These are phyloP conservation scores for Rhynchosporium secalis DNA, from an alignment of 2,329 filamentous ascomycete genomes.

Conservation along the genomic window DNA sequence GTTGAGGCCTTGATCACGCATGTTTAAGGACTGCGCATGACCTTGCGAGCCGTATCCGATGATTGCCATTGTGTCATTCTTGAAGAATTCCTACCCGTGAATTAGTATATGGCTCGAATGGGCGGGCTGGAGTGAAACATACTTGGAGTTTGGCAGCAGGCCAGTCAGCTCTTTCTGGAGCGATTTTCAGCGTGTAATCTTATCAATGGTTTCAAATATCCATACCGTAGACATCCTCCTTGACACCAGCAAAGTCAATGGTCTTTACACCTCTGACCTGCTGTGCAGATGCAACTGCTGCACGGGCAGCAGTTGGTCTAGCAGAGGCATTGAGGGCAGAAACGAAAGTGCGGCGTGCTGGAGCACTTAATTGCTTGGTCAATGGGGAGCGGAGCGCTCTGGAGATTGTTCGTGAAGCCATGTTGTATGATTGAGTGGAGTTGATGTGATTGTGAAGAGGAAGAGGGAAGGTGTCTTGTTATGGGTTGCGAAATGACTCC, in stretches of 20 bases:
- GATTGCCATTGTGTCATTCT: constrained; percentile 97
- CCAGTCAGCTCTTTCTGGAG: constrained; percentile 92
- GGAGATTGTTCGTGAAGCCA: constrained; percentile 76
- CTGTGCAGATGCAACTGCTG: constrained; percentile 48
- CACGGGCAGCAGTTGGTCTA: constrained; percentile 52
- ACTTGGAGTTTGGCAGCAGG: constrained; percentile 96
- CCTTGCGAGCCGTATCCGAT: constrained; percentile 98
- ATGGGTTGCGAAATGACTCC: constrained; percentile 16
- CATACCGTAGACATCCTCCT: constrained; percentile 92
- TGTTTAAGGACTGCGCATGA: constrained; percentile 98
- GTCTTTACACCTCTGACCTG: constrained; percentile 90
- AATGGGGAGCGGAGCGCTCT: constrained; percentile 64
- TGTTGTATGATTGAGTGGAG: constrained; percentile 47
- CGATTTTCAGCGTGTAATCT: constrained; percentile 31
- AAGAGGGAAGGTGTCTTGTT: constrained; percentile 10
- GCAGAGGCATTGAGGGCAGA: constrained; percentile 58
- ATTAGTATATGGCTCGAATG: constrained; percentile 29
- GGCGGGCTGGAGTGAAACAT: constrained; percentile 45
- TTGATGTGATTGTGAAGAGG: constrained; percentile 15
- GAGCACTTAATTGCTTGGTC: constrained; percentile 63
- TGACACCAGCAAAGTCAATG: constrained; percentile 91
- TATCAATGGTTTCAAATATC: constrained; percentile 19
- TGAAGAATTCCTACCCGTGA: constrained; percentile 85
- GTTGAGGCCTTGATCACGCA: constrained; percentile 98
- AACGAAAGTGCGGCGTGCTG: constrained; percentile 62